Evolutionary conservation across 2,329 filamentous ascomycete species (phyloP).

Genomic region (Diplodia mutila): DNA sequence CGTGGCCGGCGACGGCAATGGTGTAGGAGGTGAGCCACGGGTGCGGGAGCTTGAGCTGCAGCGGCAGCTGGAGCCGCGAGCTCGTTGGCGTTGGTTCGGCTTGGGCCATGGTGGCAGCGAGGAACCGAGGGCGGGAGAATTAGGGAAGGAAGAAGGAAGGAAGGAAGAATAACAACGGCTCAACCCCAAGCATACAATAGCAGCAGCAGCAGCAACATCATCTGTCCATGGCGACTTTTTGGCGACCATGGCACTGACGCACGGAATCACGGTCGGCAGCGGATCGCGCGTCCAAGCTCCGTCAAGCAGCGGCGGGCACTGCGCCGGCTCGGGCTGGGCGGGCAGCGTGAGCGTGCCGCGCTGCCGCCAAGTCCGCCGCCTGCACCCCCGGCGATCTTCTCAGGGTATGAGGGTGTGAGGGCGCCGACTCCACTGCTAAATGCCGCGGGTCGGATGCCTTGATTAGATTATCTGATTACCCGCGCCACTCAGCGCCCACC

Average conservation of each 20-base stretch:
- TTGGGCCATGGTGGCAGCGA: background rate
- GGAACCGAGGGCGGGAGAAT: background rate
- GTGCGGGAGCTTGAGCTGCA: constrained; percentile 32
- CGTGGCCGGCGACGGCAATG: background rate
- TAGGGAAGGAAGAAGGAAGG: background rate
- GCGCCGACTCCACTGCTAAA: too few relatives aligned
- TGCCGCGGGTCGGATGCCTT: constrained; percentile 7
- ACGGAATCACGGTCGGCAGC: background rate
- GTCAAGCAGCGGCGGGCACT: too few relatives aligned
- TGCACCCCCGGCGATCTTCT: background rate
- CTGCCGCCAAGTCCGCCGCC: background rate
- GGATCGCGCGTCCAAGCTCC: background rate
- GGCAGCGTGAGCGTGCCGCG: background rate
- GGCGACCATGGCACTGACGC: background rate
- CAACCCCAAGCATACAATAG: background rate
- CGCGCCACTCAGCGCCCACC: background rate
- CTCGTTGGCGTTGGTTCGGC: background rate
- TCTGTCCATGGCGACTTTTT: background rate
- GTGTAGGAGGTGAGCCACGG: constrained; percentile 43
- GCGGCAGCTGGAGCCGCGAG: constrained; percentile 4
- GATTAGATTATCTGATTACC: constrained; percentile 22
- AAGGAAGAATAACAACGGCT: background rate
- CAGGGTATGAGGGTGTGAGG: too few relatives aligned
- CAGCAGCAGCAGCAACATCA: background rate
- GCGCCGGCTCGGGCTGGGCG: background rate